A percentile compares a stretch with the other conserved stretches of the same genome.
Conservation (phyloP, 495 filamentous ascomycete genomes). For the Aspergillus ostianus region DNA sequence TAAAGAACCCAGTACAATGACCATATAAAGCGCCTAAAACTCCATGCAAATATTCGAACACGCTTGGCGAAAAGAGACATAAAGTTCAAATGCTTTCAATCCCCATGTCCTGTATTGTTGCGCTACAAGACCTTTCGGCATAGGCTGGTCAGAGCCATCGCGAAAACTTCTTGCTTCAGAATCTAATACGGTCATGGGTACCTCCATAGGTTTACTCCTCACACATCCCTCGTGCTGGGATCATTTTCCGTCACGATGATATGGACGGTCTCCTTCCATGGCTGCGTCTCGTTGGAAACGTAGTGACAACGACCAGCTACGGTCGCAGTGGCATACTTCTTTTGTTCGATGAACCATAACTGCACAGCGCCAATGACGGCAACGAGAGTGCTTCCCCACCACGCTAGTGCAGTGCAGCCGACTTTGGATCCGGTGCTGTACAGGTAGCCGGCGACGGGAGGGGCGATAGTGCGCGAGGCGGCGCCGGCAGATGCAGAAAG, state of each 20-base stretch:
- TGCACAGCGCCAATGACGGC: slow-evolving; percentile 69
- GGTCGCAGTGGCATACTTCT: slow-evolving; percentile 38
- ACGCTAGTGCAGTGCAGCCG: slow-evolving; percentile 71
- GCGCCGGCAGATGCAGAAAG: slow-evolving; percentile 77
- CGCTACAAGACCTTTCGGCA: not conserved
- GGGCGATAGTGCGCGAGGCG: slow-evolving; percentile 71
- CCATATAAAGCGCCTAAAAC: not conserved
- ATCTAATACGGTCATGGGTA: not conserved
- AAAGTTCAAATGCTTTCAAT: not conserved
- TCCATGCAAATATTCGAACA: slow-evolving; percentile 2
- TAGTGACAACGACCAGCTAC: slow-evolving; percentile 34
- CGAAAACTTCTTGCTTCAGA: not conserved
- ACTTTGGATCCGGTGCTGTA: slow-evolving; percentile 66
- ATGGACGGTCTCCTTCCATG: slow-evolving; percentile 32
- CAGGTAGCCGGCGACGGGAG: slow-evolving; percentile 71
- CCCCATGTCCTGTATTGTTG: not conserved
- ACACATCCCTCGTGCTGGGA: not conserved
- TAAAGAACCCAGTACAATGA: too few relatives aligned
- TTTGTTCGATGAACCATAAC: slow-evolving; percentile 60
- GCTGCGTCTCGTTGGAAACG: slow-evolving; percentile 21
- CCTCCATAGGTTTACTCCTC: not conserved
- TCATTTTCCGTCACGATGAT: slow-evolving; percentile 38
- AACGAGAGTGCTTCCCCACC: slow-evolving; percentile 73
- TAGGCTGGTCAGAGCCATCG: too few relatives aligned
- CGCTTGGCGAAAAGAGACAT: not conserved